phyloP scores from a whole-genome alignment of 2,329 filamentous ascomycete genomes.

The Talaromyces sp. region DNA sequence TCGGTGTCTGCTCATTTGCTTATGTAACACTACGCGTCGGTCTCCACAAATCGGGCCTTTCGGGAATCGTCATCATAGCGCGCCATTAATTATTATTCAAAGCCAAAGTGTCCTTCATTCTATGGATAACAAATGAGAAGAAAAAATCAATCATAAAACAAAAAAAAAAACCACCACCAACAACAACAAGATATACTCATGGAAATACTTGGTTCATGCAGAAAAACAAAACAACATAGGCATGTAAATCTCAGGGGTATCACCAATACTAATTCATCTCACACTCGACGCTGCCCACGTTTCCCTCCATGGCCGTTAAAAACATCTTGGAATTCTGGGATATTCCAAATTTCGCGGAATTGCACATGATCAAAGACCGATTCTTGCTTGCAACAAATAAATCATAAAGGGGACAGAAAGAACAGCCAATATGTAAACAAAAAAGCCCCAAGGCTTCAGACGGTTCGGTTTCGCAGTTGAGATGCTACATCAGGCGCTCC shows the following conservation, averaged over 20 bases:
- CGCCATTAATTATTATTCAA: not conserved
- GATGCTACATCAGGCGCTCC: slow-evolving; percentile 10
- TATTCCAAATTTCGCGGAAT: not conserved
- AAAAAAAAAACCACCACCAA: not conserved
- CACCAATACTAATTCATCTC: not conserved
- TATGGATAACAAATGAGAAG: not conserved
- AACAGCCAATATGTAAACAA: not conserved
- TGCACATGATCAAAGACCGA: not conserved
- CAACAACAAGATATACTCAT: not conserved
- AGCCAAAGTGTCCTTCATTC: too few relatives aligned
- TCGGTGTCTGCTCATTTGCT: not conserved
- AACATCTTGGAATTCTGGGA: not conserved
- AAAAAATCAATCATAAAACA: not conserved
- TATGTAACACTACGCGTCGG: not conserved
- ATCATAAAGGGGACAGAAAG: not conserved
- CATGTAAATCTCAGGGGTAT: not conserved
- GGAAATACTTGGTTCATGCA: not conserved
- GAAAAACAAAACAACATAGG: not conserved
- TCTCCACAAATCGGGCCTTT: not conserved
- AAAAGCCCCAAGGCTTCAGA: not conserved
- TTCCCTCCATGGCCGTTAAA: not conserved
- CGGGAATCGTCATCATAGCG: not conserved
- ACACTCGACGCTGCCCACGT: not conserved
- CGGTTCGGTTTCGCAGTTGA: slow-evolving; percentile 7
- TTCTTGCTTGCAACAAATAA: not conserved